Percentiles rank a stretch among this genome's conserved stretches.
These are phyloP conservation scores for Fraxinus anomala DNA, from an alignment of 257 asterid species.

Conservation along the genomic window DNA sequence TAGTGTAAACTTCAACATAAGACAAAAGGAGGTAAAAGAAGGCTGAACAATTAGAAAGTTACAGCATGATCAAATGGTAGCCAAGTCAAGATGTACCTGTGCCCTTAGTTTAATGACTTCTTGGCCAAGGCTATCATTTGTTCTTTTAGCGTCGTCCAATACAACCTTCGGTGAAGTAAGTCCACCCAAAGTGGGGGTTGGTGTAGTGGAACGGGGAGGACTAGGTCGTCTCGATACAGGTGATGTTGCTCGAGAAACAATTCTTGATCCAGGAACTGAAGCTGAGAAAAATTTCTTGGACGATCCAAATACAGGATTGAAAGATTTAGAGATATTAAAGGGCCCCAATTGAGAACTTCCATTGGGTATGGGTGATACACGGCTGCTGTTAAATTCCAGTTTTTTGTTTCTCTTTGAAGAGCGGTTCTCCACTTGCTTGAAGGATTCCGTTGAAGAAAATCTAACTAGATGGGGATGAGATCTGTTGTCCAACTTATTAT, in stretches of 20 bases:
- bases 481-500: slow-evolving; percentile 64
- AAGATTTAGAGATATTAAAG: slow-evolving; percentile 71
- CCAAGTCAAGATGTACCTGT: slow-evolving; percentile 56
- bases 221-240: slow-evolving; percentile 88
- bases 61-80: not conserved
- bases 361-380: slow-evolving; percentile 90
- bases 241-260: slow-evolving; percentile 97
- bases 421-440: slow-evolving; percentile 74
- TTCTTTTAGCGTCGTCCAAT: slow-evolving; percentile 63
- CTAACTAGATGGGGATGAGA: slow-evolving; percentile 79
- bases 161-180: slow-evolving; percentile 77
- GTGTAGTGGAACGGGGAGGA: slow-evolving; percentile 99
- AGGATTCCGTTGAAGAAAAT: slow-evolving; percentile 79
- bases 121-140: slow-evolving; percentile 69
- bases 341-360: slow-evolving; percentile 90
- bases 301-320: slow-evolving; percentile 85
- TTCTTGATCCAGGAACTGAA: slow-evolving; percentile 97
- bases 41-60: not conserved
- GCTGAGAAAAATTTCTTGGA: slow-evolving; percentile 92
- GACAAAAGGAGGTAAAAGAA: not conserved
- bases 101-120: slow-evolving; percentile 81
- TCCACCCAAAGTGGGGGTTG: slow-evolving; percentile 95
- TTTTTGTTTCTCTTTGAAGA: slow-evolving; percentile 81
- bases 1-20: slow-evolving; percentile 16
- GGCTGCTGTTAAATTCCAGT: slow-evolving; percentile 80